Base-by-base conservation (phyloP, 768 basidiomycete species). In the Strobilomyces confusus region DNA sequence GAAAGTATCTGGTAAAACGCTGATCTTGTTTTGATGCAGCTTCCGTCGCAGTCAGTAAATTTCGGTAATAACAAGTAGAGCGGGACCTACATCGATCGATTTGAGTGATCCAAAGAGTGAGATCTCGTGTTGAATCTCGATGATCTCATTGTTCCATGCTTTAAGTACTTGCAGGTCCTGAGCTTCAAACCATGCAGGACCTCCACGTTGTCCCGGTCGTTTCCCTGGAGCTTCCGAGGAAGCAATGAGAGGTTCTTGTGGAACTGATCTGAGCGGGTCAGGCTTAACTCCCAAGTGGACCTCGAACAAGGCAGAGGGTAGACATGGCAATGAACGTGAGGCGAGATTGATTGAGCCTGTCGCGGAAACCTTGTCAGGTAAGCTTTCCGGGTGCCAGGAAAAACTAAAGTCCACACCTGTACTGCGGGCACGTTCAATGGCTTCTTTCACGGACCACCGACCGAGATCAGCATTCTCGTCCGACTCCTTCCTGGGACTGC, bases 71-170 rank as follows among this genome's bases (percentile, higher is more conserved):
- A 32, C 37, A 44, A 44, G 43, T 1, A 23, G 25, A 50, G 15
- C 15, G 43, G n/a, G 17, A 73, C 89, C 52, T 71, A 90, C 90
- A 68, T 93, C 91, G 37, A 93, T 60, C 1, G 75, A 80, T 69
- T 91, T 92, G 48, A 93, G 73, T 4, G 87, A 89, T 3, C 90
- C 90, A 64, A 93, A 93, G 42, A 92, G 75, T 0, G 87, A 86
- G 14, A 93, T 85, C 65, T 93, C 91, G 22, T 82, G 84, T 58
- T 92, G 90, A 26, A 93, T 77, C 62, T 89, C 87, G 17, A 78
- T 58, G 38, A 93, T 91, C 19, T 86, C 83, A 61, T 93, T 92
- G 61, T 83, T 86, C 80, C 86, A 86, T 15, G 83, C 83, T 64
- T 90, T 92, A 40, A 93, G 71, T 5, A 87, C 73, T 34, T 80